These are phyloP conservation scores for Ophiocordyceps australis DNA, from an alignment of 2,329 filamentous ascomycete genomes.

Conservation along the genomic window DNA sequence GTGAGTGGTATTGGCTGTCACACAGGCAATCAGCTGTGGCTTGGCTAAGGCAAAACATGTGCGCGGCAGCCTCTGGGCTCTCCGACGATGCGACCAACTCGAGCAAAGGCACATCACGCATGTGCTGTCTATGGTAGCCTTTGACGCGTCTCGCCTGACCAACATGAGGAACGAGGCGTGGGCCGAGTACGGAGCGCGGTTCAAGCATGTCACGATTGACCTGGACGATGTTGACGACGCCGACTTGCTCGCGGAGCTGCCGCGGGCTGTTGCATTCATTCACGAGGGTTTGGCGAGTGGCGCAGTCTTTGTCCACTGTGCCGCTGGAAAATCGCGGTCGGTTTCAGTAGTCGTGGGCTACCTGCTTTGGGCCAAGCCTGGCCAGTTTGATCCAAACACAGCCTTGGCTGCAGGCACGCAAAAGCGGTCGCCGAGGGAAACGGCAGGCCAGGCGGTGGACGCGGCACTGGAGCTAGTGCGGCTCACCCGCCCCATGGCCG, in stretches of 20 bases:
- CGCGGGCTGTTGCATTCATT: slow-evolving; percentile 67
- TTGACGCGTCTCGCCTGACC: slow-evolving; percentile 19
- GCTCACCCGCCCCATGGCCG: slow-evolving; percentile 55
- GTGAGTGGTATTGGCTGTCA: slow-evolving; percentile 10
- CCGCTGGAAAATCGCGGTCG: slow-evolving; percentile 91
- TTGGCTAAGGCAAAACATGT: too few species aligned
- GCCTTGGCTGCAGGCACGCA: slow-evolving; percentile 5
- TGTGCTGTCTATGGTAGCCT: slow-evolving; percentile 64
- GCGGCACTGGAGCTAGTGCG: slow-evolving; percentile 52
- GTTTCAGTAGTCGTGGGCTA: slow-evolving; percentile 73
- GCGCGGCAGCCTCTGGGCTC: slow-evolving; percentile 50
- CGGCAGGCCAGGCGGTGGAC: slow-evolving; percentile 28
- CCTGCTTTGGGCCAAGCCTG: slow-evolving; percentile 50
- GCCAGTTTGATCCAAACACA: slow-evolving; percentile 25
- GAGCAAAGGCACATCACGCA: slow-evolving; percentile 66
- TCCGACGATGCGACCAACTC: slow-evolving; percentile 55
- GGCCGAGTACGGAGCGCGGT: slow-evolving; percentile 33
- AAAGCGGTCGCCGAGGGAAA: slow-evolving; percentile 11
- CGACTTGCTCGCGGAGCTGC: slow-evolving; percentile 68
- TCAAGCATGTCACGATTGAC: slow-evolving; percentile 60
- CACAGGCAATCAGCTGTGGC: not conserved
- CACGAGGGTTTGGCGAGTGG: slow-evolving; percentile 42
- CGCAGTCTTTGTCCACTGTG: slow-evolving; percentile 50
- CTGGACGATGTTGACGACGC: slow-evolving; percentile 85
- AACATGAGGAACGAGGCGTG: slow-evolving; percentile 29